These are phyloP conservation scores for Alternaria rosae DNA, from an alignment of 2,329 filamentous ascomycete species.

Conservation along the genomic window DNA sequence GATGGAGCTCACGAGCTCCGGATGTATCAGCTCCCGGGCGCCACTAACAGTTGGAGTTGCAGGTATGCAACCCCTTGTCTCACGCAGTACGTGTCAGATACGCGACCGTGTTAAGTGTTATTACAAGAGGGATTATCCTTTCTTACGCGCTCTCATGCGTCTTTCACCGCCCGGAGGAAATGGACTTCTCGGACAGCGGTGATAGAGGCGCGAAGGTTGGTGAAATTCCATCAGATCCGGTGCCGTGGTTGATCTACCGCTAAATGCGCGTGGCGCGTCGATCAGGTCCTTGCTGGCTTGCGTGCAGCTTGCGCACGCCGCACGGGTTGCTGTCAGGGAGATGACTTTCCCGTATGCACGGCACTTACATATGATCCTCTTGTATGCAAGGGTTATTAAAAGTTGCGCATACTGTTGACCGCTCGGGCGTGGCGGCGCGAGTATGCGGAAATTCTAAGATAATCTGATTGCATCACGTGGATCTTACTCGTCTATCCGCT, in stretches of 20 bases:
- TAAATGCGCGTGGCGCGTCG: constrained; percentile 16
- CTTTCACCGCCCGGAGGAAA: background rate
- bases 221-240: constrained; percentile 13
- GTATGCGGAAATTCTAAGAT: background rate
- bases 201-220: background rate
- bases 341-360: background rate
- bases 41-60: constrained; percentile 39
- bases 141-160: background rate
- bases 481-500: background rate
- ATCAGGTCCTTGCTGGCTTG: constrained; percentile 11
- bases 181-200: background rate
- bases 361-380: background rate
- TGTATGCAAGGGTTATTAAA: background rate
- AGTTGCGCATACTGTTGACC: background rate
- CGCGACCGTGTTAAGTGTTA: background rate
- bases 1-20: constrained; percentile 33
- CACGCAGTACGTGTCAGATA: constrained; percentile 32
- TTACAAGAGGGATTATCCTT: background rate
- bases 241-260: constrained; percentile 21
- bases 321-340: background rate
- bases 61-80: constrained; percentile 17
- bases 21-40: constrained; percentile 46
- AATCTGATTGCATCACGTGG: background rate
- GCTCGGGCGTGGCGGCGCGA: background rate
- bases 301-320: background rate